phyloP scores from a whole-genome alignment of 306 rosid species.

The Boehmeria nivea region DNA sequence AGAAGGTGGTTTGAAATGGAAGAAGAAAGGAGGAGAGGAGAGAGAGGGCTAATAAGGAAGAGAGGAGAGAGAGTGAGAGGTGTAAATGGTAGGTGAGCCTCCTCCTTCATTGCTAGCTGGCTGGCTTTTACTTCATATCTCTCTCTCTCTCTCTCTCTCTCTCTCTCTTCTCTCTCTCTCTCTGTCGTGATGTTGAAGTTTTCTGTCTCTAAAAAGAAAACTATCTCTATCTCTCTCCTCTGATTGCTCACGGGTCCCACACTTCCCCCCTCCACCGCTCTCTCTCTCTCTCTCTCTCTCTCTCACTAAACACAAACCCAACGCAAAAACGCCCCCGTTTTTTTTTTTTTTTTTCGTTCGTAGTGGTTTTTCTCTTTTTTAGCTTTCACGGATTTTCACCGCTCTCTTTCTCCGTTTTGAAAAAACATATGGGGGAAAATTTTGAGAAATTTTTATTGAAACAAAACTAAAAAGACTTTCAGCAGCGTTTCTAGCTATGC shows the following conservation, averaged over 20 bases:
- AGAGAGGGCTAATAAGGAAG: constrained; percentile 19
- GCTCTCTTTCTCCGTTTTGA: not conserved
- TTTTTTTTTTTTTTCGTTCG: not conserved
- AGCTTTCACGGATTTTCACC: constrained; percentile 46
- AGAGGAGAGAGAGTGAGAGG: constrained; percentile 26
- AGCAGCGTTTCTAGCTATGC: no score
- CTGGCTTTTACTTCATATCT: no score
- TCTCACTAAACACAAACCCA: not conserved
- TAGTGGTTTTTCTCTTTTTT: not conserved
- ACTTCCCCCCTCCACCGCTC: constrained; percentile 12
- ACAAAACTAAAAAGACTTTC: not conserved
- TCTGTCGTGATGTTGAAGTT: constrained; percentile 11
- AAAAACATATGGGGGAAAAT: not conserved
- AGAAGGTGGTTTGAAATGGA: constrained; percentile 26
- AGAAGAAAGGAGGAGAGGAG: constrained; percentile 30
- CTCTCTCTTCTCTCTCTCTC: constrained; percentile 19
- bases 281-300: constrained; percentile 7
- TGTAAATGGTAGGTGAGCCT: constrained; percentile 61
- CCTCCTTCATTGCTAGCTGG: constrained; percentile 97
- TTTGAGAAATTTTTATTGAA: not conserved
- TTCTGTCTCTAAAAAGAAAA: no score
- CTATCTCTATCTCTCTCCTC: constrained; percentile 10
- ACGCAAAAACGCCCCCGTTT: not conserved
- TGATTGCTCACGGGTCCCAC: constrained; percentile 16
- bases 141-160: no score